Conservation (phyloP, 305 asterid species). For the Rubia tinctorum region DNA sequence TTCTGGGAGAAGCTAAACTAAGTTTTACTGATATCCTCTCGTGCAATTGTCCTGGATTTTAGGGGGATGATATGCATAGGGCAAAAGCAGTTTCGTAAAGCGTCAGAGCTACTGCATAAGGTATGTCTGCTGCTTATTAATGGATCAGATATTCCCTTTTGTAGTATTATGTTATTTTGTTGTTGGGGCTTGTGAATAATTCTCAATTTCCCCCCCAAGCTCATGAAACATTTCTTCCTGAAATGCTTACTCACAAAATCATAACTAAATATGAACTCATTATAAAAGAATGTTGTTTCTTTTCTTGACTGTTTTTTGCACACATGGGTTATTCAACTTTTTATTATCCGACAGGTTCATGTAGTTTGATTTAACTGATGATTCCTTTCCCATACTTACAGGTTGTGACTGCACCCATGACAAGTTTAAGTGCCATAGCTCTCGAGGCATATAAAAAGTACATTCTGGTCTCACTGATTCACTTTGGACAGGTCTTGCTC, state of each 20-base stretch:
- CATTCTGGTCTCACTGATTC: constrained; percentile 86
- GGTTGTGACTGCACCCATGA: constrained; percentile 98
- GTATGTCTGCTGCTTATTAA: constrained; percentile 31
- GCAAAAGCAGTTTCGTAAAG: constrained; percentile 74
- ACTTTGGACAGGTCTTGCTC: constrained; percentile 76
- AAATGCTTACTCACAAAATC: neutral
- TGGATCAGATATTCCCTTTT: constrained; percentile 1
- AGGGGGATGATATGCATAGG: constrained; percentile 98
- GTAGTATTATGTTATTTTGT: constrained; percentile 2
- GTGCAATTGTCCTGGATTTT: constrained; percentile 24
- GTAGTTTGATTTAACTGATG: constrained; percentile 12
- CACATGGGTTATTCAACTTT: neutral
- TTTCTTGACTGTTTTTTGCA: neutral
- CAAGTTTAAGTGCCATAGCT: constrained; percentile 70
- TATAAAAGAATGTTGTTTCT: neutral
- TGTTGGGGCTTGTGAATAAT: neutral
- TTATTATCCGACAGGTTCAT: neutral
- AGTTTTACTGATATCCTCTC: constrained; percentile 19
- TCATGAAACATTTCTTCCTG: neutral
- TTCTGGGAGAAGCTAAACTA: constrained; percentile 8
- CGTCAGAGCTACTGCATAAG: constrained; percentile 86
- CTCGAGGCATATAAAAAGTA: constrained; percentile 97
- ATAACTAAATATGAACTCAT: neutral
- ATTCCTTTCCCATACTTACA: constrained; percentile 28
- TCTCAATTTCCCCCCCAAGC: neutral